phyloP scores from a whole-genome alignment of 441 rosid species.

The Kokia cookei region DNA sequence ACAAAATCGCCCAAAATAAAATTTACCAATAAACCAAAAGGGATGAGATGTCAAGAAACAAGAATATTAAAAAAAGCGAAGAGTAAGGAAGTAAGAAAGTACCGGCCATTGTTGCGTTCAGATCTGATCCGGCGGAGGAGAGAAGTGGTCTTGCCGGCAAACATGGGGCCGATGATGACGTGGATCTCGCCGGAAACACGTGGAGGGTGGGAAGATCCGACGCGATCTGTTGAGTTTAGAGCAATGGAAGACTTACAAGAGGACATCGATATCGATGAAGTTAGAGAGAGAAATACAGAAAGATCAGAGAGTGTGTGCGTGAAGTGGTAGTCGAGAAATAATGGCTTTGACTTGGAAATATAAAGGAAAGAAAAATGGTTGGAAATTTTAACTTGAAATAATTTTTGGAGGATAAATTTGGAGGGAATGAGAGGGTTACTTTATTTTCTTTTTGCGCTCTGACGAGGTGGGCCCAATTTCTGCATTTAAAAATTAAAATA shows the following conservation, averaged over 20 bases:
- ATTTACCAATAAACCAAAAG: neutral
- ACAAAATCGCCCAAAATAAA: neutral
- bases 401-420: conserved; percentile 22
- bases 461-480: no score
- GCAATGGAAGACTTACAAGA: conserved; percentile 29
- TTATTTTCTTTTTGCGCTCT: no score
- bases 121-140: conserved; percentile 78
- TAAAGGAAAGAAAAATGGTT: conserved; percentile 2
- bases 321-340: neutral
- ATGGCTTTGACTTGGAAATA: neutral
- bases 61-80: neutral
- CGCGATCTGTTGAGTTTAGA: neutral
- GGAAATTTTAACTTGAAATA: neutral
- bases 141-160: conserved; percentile 87
- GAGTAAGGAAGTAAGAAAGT: neutral
- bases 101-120: conserved; percentile 63
- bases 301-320: no score
- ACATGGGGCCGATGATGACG: conserved; percentile 87
- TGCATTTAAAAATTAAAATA: no score
- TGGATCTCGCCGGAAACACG: conserved; percentile 52
- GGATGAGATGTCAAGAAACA: no score
- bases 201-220: neutral
- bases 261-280: conserved; percentile 30
- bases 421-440: conserved; percentile 22
- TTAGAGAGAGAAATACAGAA: neutral